phyloP scores from a whole-genome alignment of 129 eudicot species.

The Chrysanthemum seticuspe region DNA sequence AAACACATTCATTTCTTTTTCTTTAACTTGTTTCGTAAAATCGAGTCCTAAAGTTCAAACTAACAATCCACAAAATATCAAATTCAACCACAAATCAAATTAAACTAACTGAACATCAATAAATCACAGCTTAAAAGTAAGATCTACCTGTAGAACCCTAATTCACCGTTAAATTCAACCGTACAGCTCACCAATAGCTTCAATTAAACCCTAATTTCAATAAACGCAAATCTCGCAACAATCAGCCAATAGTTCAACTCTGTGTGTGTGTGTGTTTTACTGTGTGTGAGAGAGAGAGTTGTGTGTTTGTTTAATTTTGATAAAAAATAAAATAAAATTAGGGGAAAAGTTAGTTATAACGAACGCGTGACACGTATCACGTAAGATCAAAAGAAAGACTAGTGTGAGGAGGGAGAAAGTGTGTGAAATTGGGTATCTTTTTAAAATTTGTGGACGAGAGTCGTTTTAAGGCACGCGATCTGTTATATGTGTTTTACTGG shows the following conservation, averaged over 20 bases:
- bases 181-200: neutral
- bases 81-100: too few relatives aligned
- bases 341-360: conserved; percentile 26
- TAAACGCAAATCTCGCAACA: conserved; percentile 33
- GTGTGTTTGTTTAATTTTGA: conserved; percentile 15
- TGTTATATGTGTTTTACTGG: conserved; percentile 42
- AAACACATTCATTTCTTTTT: too few relatives aligned
- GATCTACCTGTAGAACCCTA: neutral
- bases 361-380: conserved; percentile 58
- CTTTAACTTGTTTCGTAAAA: too few relatives aligned
- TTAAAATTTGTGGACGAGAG: conserved; percentile 68
- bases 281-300: conserved; percentile 17
- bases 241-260: conserved; percentile 6
- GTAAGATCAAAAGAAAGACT: conserved; percentile 50
- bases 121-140: too few relatives aligned
- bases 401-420: conserved; percentile 28
- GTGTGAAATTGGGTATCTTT: conserved; percentile 21
- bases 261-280: conserved; percentile 9
- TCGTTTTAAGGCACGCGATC: conserved; percentile 52
- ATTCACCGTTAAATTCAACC: conserved; percentile 10
- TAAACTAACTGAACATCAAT: too few relatives aligned
- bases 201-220: conserved; percentile 43
- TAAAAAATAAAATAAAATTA: neutral
- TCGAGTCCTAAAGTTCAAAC: too few relatives aligned
- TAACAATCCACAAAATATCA: too few relatives aligned